phyloP scores from a whole-genome alignment of 2,329 filamentous ascomycete species.

The Phialemoniopsis sp. region DNA sequence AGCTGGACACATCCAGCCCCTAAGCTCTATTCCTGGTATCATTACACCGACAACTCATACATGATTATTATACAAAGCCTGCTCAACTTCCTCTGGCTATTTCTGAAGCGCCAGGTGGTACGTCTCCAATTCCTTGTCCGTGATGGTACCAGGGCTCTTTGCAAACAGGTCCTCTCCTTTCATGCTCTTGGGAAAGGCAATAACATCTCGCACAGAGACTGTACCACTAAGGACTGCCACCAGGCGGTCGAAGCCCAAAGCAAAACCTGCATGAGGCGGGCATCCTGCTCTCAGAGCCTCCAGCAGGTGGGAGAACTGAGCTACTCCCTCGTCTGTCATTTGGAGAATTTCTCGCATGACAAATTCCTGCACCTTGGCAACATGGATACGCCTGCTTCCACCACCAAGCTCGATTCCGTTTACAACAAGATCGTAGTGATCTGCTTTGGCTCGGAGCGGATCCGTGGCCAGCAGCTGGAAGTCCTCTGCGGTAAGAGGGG shows the following conservation, averaged over 20 bases:
- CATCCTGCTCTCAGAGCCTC: conserved; percentile 80
- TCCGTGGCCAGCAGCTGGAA: conserved; percentile 69
- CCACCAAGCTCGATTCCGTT: conserved; percentile 95
- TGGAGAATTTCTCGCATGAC: conserved; percentile 80
- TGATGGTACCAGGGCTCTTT: conserved; percentile 68
- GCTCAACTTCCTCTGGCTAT: too few species aligned
- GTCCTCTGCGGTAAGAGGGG: conserved; percentile 69
- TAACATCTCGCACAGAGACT: conserved; percentile 82
- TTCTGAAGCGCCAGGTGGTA: conserved; percentile 34
- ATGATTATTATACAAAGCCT: too few species aligned
- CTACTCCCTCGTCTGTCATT: conserved; percentile 68
- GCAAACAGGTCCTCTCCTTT: conserved; percentile 85
- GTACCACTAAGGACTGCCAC: conserved; percentile 74
- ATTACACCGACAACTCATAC: too few species aligned
- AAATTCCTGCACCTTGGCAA: conserved; percentile 76
- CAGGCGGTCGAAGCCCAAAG: conserved; percentile 85
- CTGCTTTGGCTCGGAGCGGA: conserved; percentile 70
- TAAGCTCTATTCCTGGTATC: too few species aligned
- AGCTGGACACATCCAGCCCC: too few species aligned
- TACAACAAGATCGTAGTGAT: conserved; percentile 93
- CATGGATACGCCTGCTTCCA: conserved; percentile 88
- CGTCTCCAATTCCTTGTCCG: conserved; percentile 44
- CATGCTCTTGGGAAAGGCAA: conserved; percentile 93
- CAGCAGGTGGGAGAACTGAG: conserved; percentile 80
- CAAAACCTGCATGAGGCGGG: conserved; percentile 91